Conservation (phyloP, 495 filamentous ascomycete species). For the Bathelium albidoporum region DNA sequence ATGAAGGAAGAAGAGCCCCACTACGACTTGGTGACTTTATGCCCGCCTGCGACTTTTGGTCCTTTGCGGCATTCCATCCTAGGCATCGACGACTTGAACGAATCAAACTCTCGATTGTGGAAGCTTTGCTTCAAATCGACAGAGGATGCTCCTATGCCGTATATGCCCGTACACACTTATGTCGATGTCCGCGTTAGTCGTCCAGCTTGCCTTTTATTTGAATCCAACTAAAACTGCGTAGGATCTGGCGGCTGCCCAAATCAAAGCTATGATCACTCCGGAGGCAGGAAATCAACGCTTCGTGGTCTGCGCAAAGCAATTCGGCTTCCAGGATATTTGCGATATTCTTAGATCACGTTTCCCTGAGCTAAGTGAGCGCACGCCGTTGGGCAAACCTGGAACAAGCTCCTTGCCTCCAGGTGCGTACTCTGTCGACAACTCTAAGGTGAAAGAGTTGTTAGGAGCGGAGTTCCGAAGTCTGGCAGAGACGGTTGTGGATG, state of each 20-base stretch:
- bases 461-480: not conserved
- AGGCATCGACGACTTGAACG: constrained; percentile 17
- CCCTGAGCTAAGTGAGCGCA: constrained; percentile 39
- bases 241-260: constrained; percentile 49
- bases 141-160: not conserved
- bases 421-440: not conserved
- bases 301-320: constrained; percentile 37
- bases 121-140: constrained; percentile 13
- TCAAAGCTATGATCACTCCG: constrained; percentile 41
- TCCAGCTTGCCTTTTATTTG: not conserved
- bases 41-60: constrained; percentile 52
- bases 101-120: constrained; percentile 19
- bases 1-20: constrained; percentile 39
- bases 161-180: not conserved
- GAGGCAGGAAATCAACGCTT: constrained; percentile 45
- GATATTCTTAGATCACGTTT: constrained; percentile 41
- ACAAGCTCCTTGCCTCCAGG: constrained; percentile 2
- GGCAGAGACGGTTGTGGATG: constrained; percentile 3
- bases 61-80: constrained; percentile 36
- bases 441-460: not conserved
- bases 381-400: constrained; percentile 25
- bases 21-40: constrained; percentile 42
- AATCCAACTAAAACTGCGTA: not conserved
- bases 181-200: not conserved
- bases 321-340: constrained; percentile 30